Evolutionary conservation across 192 early-diverging fungal genomes (phyloP), one percentile per base, ranked within the genome.

Genomic region (Rhizophagus sp.): DNA sequence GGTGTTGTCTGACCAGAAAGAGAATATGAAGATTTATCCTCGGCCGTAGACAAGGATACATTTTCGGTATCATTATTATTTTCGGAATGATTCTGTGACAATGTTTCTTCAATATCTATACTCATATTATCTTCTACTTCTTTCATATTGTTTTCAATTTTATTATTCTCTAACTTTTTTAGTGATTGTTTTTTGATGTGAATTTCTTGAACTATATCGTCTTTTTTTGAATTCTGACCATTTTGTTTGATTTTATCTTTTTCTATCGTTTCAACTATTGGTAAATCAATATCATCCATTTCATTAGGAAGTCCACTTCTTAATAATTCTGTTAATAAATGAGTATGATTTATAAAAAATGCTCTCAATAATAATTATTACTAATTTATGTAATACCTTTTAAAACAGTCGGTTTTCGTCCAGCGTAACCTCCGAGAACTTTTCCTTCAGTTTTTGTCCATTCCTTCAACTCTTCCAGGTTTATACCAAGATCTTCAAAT

Each of bases 401-500:
- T 27, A 70, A 39, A n/a, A 70, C 10, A 33, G 33, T n/a, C 8
- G 68, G 68, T 11, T 70, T 33, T 39, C 34, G 68, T 39, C 68
- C 68, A 22, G 36, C 22, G 34, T 39, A 70, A 33, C 36, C 36
- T 70, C 68, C 68, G 15, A 70, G 34, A 41, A 70, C 36, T 36
- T 44, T 70, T 7, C 68, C 68, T 33, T 70, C 68, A 41, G 34
- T 75, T 41, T 34, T n/a, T 17, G 88, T 17, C 89, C 89, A 90
- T 6, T 84, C 83, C 36, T 82, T 81, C 11, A 90, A 76, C 2
- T 82, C 75, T 1, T 81, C 70, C 0, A 87, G 30, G 7, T 87
- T 84, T 24, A 89, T 83, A 33, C 80, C 83, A 15, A 88, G 77
- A n/a, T 86, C 84, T 78, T 81, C 77, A 36, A 90, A 75, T 0